Conservation (phyloP, 2,329 filamentous ascomycete species). For the Mycosphaerella arachidis region DNA sequence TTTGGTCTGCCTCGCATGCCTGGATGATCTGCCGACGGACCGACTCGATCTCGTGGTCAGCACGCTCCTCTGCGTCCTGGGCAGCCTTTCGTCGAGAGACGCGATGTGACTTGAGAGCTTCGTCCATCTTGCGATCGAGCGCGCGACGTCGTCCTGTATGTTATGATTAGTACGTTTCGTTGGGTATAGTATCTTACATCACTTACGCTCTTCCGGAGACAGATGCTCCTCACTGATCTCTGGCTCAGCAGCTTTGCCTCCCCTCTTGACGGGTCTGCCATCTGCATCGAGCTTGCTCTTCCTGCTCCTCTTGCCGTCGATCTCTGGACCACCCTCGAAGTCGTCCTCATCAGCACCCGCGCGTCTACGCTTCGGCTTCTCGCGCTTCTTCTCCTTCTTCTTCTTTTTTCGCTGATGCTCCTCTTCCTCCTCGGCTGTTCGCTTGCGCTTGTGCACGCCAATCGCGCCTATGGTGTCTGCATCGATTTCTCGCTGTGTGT, state of each 20-base stretch:
- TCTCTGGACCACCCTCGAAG: conserved; percentile 42
- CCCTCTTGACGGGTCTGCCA: conserved; percentile 48
- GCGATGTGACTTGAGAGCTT: conserved; percentile 78
- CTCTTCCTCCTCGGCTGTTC: conserved; percentile 56
- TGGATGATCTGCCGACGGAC: conserved; percentile 87
- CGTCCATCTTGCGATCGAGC: conserved; percentile 82
- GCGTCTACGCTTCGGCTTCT: conserved; percentile 20
- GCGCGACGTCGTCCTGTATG: conserved; percentile 64
- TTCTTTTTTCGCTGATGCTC: conserved; percentile 52
- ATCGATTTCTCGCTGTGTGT: conserved; percentile 58
- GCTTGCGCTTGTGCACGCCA: conserved; percentile 61
- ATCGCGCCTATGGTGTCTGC: conserved; percentile 58
- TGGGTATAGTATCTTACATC: neutral
- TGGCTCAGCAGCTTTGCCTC: conserved; percentile 46
- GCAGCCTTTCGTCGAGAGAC: conserved; percentile 76
- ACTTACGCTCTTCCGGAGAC: conserved; percentile 74
- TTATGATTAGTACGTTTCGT: conserved; percentile 19
- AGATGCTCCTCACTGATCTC: conserved; percentile 69
- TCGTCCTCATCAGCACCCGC: conserved; percentile 20
- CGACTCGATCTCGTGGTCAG: conserved; percentile 82
- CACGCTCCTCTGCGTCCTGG: conserved; percentile 84
- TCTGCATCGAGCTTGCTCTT: conserved; percentile 44
- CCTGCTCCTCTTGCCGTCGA: conserved; percentile 51
- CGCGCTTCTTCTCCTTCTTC: conserved; percentile 24
- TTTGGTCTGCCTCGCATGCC: conserved; percentile 81